Percentiles rank a stretch among this genome's conserved stretches.
Evolutionary conservation across 2,329 filamentous ascomycete species (phyloP).

Genomic region (Diaporthe eres): DNA sequence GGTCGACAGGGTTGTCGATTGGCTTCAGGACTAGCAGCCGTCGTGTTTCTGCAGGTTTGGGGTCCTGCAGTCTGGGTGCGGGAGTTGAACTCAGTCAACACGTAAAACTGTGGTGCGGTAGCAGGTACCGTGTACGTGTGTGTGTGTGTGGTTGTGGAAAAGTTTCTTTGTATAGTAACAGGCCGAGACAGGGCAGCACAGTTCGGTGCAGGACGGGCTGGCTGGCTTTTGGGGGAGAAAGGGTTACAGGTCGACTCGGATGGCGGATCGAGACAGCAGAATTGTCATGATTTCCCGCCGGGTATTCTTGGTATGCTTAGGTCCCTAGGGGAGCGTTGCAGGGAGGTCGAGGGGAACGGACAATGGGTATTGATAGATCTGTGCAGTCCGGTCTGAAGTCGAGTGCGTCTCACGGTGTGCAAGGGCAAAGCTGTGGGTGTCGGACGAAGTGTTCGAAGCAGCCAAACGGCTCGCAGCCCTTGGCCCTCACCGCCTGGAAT

Average conservation of each 20-base stretch:
- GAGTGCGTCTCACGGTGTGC: conserved; percentile 35
- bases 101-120: conserved; percentile 27
- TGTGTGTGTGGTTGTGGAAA: conserved; percentile 1
- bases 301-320: conserved; percentile 10
- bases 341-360: conserved; percentile 22
- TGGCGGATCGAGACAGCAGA: background rate
- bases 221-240: background rate
- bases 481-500: conserved; percentile 52
- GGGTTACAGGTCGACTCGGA: conserved; percentile 28
- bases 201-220: background rate
- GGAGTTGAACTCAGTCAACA: conserved; percentile 27
- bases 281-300: conserved; percentile 4
- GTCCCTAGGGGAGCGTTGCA: background rate
- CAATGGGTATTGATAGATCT: conserved; percentile 24
- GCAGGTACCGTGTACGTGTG: background rate
- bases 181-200: background rate
- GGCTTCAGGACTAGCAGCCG: conserved; percentile 26
- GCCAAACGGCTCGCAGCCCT: conserved; percentile 55
- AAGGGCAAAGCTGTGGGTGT: conserved; percentile 32
- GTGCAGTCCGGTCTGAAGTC: conserved; percentile 34
- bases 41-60: conserved; percentile 33
- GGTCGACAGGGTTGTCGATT: conserved; percentile 34
- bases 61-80: conserved; percentile 30
- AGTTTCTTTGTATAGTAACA: conserved; percentile 21
- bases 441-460: conserved; percentile 47